Conservation (phyloP, 306 rosid species). For the Begonia loranthoides region DNA sequence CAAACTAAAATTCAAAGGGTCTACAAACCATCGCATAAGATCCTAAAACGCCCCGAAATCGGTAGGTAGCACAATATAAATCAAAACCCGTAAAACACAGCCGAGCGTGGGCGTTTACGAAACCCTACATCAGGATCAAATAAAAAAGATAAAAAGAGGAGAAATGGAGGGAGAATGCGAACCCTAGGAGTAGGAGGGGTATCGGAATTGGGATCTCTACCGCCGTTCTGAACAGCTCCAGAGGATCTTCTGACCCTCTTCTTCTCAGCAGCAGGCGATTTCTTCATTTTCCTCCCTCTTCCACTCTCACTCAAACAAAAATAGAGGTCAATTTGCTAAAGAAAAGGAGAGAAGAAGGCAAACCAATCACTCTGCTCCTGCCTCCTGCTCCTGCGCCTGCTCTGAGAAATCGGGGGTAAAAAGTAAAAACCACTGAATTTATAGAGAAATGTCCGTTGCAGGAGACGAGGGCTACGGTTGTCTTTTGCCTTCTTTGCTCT, state of each 20-base stretch:
- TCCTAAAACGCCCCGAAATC: too few relatives aligned
- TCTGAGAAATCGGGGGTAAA: too few relatives aligned
- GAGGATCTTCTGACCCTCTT: constrained; percentile 80
- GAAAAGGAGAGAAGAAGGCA: too few relatives aligned
- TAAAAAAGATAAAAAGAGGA: not conserved
- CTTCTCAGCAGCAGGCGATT: constrained; percentile 80
- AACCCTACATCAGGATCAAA: constrained; percentile 32
- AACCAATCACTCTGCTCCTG: too few relatives aligned
- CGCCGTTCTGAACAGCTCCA: constrained; percentile 47
- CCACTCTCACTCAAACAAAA: not conserved
- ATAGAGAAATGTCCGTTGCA: too few relatives aligned
- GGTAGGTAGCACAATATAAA: constrained; percentile 4
- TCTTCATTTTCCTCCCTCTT: constrained; percentile 43
- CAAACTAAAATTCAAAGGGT: too few relatives aligned
- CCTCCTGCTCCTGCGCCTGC: too few relatives aligned
- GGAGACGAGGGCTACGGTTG: too few relatives aligned
- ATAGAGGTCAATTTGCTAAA: too few relatives aligned
- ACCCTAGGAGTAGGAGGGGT: constrained; percentile 88
- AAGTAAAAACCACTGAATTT: too few relatives aligned
- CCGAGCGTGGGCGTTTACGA: not conserved
- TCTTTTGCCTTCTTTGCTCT: too few relatives aligned
- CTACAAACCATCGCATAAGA: too few relatives aligned
- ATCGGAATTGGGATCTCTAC: constrained; percentile 71
- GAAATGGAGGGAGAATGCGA: constrained; percentile 10
- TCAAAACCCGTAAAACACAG: not conserved